Base-by-base conservation (phyloP, 1,284 basidiomycete species). In the Serendipita sp. region DNA sequence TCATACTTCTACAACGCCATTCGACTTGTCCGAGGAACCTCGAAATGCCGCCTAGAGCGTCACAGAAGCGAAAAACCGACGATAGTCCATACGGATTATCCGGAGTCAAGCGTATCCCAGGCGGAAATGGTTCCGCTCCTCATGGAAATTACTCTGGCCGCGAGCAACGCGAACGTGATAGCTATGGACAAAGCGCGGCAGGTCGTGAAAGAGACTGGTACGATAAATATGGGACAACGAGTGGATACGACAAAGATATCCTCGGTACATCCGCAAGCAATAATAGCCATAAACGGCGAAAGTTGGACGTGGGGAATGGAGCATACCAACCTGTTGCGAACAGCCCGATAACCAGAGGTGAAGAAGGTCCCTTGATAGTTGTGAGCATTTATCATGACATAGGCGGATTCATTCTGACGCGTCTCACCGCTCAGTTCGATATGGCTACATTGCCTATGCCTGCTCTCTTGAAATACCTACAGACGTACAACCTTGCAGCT, bases 91-190 rank as follows among this genome's bases (percentile, higher is more conserved):
- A 58, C 17, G 53, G 22, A 8, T 8, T 58, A 12, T 58, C 53
- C 15, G 53, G 53, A 30, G 10, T 58, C 15, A 58, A 58, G 32
- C 53, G 53, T n/a, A 35, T 32, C 34, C 22, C 17, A 8, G 29
- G 29, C 29, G 34, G 34, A 22, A 58, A 58, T 32, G 34, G 53
- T 26, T 30, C 26, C 8, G 32, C 12, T 26, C 8, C 29, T 30
- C 22, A 58, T 32, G 53, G 26, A 26, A 22, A 26, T n/a, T 58
- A 58, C n/a, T 3, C 53, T 12, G 34, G 4, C 15, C 53, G 53
- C 53, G 53, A 58, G 32, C 53, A 58, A n/a, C 47, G 47, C 17
- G 47, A 49, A 17, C 53, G 53, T n/a, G 53, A 58, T 58, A 17
- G 32, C 26, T 58, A 58, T 58, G 26, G 26, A 35, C 15, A 8